phyloP scores from a whole-genome alignment of 495 filamentous ascomycete species.

The Saxophila tyrrhenica region DNA sequence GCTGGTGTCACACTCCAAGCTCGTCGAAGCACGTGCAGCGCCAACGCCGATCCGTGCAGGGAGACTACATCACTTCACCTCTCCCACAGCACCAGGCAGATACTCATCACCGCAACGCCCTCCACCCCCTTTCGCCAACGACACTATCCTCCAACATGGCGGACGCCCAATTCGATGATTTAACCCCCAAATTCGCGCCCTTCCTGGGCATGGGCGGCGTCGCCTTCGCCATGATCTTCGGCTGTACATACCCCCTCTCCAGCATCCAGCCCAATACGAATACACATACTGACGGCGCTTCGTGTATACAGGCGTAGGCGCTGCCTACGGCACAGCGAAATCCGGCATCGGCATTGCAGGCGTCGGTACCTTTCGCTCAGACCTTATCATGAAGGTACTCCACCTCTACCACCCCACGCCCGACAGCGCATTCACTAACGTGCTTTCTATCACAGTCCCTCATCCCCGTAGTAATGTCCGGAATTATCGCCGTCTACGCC shows the following conservation, averaged over 20 bases:
- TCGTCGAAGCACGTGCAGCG: neutral
- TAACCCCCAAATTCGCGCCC: slow-evolving; percentile 82
- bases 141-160: neutral
- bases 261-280: slow-evolving; percentile 8
- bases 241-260: slow-evolving; percentile 44
- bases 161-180: neutral
- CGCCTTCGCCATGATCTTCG: slow-evolving; percentile 82
- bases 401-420: neutral
- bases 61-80: neutral
- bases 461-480: slow-evolving; percentile 97
- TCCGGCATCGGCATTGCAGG: slow-evolving; percentile 94
- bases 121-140: neutral
- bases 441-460: slow-evolving; percentile 49
- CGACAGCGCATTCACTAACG: neutral
- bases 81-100: neutral
- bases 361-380: slow-evolving; percentile 81
- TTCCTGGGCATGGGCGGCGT: slow-evolving; percentile 97
- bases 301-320: slow-evolving; percentile 63
- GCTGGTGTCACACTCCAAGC: neutral
- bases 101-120: neutral
- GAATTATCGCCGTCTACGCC: slow-evolving; percentile 96
- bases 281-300: slow-evolving; percentile 5
- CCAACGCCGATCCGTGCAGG: neutral
- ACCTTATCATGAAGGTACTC: slow-evolving; percentile 94
- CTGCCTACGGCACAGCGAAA: slow-evolving; percentile 95